These are phyloP conservation scores for Aspergillus sp. DNA, from an alignment of 2,329 filamentous ascomycete species.

Conservation along the genomic window DNA sequence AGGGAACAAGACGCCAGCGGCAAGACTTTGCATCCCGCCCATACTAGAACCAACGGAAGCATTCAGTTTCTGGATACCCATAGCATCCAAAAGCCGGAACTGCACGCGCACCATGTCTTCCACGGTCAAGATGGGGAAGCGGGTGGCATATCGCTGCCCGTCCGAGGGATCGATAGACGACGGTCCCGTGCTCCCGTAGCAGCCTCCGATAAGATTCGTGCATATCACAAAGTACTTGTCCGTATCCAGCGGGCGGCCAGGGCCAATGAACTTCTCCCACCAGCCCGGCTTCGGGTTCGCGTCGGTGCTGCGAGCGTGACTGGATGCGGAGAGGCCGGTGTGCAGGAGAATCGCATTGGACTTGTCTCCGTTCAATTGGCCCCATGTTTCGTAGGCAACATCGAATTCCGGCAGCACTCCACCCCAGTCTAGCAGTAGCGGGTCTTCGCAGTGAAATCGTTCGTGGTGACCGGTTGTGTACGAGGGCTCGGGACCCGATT, in stretches of 20 bases:
- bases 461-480: conserved; percentile 86
- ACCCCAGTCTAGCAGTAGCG: conserved; percentile 86
- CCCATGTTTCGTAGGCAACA: conserved; percentile 92
- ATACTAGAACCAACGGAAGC: conserved; percentile 94
- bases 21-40: conserved; percentile 96
- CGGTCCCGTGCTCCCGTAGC: conserved; percentile 90
- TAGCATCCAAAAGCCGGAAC: conserved; percentile 71
- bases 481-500: conserved; percentile 78
- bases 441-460: conserved; percentile 61
- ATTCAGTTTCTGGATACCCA: conserved; percentile 70
- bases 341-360: conserved; percentile 87
- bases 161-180: conserved; percentile 80
- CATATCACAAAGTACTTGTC: conserved; percentile 88
- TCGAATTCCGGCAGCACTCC: conserved; percentile 82
- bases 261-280: conserved; percentile 98
- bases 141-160: conserved; percentile 79
- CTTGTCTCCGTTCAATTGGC: conserved; percentile 47
- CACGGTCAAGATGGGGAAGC: conserved; percentile 91
- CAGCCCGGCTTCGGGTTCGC: conserved; percentile 81
- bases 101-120: conserved; percentile 97
- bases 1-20: conserved; percentile 74
- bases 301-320: conserved; percentile 87
- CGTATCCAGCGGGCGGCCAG: conserved; percentile 75
- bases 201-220: conserved; percentile 92
- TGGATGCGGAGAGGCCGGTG: conserved; percentile 92